Percentiles rank a stretch among this genome's conserved stretches.
Evolutionary conservation across 257 asterid species (phyloP).

Genomic region (Capsicum pubescens): DNA sequence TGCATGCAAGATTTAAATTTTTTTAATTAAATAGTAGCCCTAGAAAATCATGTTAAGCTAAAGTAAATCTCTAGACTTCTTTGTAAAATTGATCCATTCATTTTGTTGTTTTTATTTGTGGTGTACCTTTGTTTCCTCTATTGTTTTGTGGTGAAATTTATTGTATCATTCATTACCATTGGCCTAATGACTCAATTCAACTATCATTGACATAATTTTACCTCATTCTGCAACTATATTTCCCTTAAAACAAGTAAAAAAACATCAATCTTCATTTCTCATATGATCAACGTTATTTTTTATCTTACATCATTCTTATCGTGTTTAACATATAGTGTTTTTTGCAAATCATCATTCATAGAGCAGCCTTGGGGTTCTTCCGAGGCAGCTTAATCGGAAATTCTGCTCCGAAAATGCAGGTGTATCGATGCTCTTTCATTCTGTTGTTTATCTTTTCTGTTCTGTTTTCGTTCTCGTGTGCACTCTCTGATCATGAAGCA

Average conservation of each 20-base stretch:
- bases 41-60: constrained; percentile 11
- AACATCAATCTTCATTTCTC: neutral
- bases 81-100: neutral
- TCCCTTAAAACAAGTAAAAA: neutral
- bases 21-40: neutral
- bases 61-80: neutral
- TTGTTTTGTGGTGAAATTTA: constrained; percentile 21
- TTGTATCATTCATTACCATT: neutral
- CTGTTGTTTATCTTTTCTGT: constrained; percentile 8
- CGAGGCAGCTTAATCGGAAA: constrained; percentile 11
- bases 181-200: constrained; percentile 7
- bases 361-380: constrained; percentile 30
- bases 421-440: constrained; percentile 4
- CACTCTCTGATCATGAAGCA: constrained; percentile 35
- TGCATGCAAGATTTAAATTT: neutral
- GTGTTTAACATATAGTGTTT: neutral
- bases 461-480: constrained; percentile 24
- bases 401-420: neutral
- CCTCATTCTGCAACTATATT: neutral
- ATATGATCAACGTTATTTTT: neutral
- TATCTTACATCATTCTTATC: neutral
- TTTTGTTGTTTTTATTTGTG: neutral
- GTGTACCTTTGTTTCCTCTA: neutral
- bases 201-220: constrained; percentile 16
- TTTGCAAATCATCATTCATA: neutral